Percentiles rank a stretch among this genome's conserved stretches.
These are phyloP conservation scores for Fusarium vanettenii DNA, from an alignment of 2,329 filamentous ascomycete species.

Conservation along the genomic window DNA sequence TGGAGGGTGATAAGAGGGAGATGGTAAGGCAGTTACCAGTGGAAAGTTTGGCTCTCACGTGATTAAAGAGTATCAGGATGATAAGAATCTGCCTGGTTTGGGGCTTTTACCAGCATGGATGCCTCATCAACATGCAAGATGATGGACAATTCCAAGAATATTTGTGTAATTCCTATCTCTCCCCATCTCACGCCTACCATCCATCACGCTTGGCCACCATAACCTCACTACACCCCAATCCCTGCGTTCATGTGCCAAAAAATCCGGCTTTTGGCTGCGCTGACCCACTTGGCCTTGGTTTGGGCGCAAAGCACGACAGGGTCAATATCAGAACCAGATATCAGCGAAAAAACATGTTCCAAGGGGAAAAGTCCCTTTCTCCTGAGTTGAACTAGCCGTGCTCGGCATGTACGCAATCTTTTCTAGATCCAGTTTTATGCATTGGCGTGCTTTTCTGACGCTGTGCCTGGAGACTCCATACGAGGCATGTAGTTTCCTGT, in stretches of 20 bases:
- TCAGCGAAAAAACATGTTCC: not conserved
- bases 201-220: not conserved
- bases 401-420: slow-evolving; percentile 20
- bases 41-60: not conserved
- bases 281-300: slow-evolving; percentile 40
- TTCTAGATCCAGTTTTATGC: slow-evolving; percentile 7
- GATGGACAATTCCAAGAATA: not conserved
- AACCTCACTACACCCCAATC: slow-evolving; percentile 25
- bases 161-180: slow-evolving; percentile 3
- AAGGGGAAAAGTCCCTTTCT: not conserved
- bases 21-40: not conserved
- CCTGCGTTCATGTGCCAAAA: slow-evolving; percentile 30
- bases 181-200: slow-evolving; percentile 13
- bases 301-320: slow-evolving; percentile 21
- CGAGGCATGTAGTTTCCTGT: not conserved
- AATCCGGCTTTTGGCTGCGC: slow-evolving; percentile 40
- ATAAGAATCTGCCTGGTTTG: not conserved
- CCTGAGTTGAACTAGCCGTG: slow-evolving; percentile 1
- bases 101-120: not conserved
- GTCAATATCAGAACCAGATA: slow-evolving; percentile 10
- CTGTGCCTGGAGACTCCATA: not conserved
- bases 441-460: not conserved
- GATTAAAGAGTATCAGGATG: not conserved
- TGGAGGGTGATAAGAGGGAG: slow-evolving; percentile 18
- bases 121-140: not conserved